Evolutionary conservation across 768 basidiomycete genomes (phyloP).

Genomic region (Chalciporus piperatus): DNA sequence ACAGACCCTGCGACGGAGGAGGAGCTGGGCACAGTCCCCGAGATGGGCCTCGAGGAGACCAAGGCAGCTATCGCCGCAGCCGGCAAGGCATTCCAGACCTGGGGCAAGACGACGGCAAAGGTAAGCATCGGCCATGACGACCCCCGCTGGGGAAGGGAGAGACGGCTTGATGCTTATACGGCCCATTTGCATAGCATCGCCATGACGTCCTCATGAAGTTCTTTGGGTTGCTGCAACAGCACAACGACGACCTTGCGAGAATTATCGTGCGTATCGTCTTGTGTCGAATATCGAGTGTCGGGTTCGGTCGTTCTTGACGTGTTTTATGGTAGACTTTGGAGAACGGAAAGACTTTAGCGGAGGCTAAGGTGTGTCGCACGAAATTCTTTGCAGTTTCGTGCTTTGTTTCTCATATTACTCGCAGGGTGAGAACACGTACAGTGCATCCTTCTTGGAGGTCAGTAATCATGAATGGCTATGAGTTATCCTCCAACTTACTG

Average conservation of each 20-base stretch:
- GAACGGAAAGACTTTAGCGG: constrained; percentile 89
- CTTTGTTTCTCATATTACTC: not conserved
- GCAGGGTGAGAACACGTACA: constrained; percentile 81
- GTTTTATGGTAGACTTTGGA: constrained; percentile 68
- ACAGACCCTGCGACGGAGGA: constrained; percentile 87
- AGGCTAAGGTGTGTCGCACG: constrained; percentile 60
- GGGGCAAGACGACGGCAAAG: constrained; percentile 87
- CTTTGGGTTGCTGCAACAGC: constrained; percentile 72
- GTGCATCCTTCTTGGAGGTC: constrained; percentile 81
- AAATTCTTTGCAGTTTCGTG: not conserved
- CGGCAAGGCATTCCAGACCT: constrained; percentile 72
- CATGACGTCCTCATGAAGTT: constrained; percentile 84
- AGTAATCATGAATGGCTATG: constrained; percentile 20
- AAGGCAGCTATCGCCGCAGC: constrained; percentile 84
- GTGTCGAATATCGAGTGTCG: not conserved
- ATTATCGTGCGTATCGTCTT: constrained; percentile 62
- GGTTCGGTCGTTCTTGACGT: constrained; percentile 7
- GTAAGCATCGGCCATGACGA: constrained; percentile 34
- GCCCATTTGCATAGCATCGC: constrained; percentile 48
- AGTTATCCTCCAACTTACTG: constrained; percentile 1
- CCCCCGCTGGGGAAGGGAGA: not conserved
- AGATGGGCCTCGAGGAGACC: constrained; percentile 85
- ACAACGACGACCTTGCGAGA: constrained; percentile 82
- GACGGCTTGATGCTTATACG: not conserved
- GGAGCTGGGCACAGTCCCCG: constrained; percentile 81